phyloP scores from a whole-genome alignment of 208 protist species.

The Spongospora subterranea region DNA sequence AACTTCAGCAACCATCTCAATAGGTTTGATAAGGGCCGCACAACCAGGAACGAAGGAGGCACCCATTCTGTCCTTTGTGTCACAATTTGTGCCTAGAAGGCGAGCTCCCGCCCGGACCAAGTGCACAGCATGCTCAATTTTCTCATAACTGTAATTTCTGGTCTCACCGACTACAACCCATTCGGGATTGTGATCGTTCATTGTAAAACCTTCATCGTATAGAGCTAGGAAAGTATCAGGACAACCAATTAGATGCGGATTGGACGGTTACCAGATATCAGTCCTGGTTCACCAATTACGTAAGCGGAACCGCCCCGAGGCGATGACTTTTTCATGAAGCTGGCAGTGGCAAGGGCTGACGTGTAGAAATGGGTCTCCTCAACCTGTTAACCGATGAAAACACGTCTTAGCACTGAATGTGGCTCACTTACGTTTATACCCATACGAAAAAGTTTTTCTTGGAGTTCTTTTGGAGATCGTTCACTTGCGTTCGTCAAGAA shows the following conservation, averaged over 20 bases:
- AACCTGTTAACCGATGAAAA: too few relatives aligned
- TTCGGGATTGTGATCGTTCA: constrained; percentile 53
- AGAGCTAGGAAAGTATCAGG: background rate
- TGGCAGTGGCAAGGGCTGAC: background rate
- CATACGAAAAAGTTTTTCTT: constrained; percentile 23
- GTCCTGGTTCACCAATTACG: constrained; percentile 35
- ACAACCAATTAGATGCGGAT: background rate
- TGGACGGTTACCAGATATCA: background rate
- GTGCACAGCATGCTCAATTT: constrained; percentile 50
- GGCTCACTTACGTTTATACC: background rate
- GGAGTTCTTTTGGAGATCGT: constrained; percentile 27
- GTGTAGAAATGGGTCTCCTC: constrained; percentile 44
- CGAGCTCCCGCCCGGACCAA: constrained; percentile 9
- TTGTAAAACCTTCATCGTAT: constrained; percentile 38
- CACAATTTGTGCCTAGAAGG: constrained; percentile 51
- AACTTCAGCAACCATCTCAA: constrained; percentile 54
- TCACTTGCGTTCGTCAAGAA: constrained; percentile 53
- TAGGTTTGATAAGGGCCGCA: constrained; percentile 20
- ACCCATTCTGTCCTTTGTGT: constrained; percentile 36
- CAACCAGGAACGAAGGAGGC: constrained; percentile 10
- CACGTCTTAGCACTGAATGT: background rate
- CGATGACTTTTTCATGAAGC: constrained; percentile 56
- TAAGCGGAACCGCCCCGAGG: constrained; percentile 29
- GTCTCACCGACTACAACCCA: constrained; percentile 47
- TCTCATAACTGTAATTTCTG: constrained; percentile 43